Conservation (phyloP, 495 filamentous ascomycete species). For the Talaromyces adpressus region DNA sequence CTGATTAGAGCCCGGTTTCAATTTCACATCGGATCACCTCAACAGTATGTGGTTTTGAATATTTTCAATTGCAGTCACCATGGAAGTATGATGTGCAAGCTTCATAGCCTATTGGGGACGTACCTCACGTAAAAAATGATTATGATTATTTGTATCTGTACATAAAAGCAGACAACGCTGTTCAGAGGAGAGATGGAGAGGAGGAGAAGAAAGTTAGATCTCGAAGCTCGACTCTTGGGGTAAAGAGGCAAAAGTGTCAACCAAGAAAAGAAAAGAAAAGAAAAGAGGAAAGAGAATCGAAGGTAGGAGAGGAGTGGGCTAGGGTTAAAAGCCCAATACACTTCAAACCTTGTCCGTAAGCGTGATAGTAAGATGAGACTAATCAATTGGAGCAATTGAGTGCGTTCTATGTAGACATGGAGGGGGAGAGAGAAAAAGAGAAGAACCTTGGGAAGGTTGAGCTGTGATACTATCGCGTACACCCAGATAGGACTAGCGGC, state of each 20-base stretch:
- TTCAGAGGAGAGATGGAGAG: neutral
- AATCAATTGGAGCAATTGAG: neutral
- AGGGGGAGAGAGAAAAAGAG: neutral
- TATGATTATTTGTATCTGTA: slow-evolving; percentile 4
- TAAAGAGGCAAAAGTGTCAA: neutral
- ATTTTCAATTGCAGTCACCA: neutral
- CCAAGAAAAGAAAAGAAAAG: neutral
- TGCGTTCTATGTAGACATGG: too few relatives aligned
- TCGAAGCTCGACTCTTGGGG: neutral
- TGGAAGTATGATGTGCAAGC: neutral
- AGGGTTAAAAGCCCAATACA: neutral
- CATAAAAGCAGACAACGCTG: neutral
- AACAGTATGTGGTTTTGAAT: neutral
- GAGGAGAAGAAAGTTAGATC: too few relatives aligned
- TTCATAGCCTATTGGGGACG: slow-evolving; percentile 1
- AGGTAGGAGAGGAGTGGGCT: neutral
- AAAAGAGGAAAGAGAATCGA: neutral
- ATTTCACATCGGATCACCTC: neutral
- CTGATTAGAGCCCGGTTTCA: neutral
- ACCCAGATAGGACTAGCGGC: neutral
- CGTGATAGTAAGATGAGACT: neutral
- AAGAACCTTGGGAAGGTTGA: neutral
- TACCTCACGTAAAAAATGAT: slow-evolving; percentile 1
- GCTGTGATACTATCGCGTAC: neutral
- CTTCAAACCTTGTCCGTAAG: neutral